A percentile compares a stretch with the other conserved stretches of the same genome.
phyloP scores from a whole-genome alignment of 2,329 filamentous ascomycete species.

The Bertia moriformis region DNA sequence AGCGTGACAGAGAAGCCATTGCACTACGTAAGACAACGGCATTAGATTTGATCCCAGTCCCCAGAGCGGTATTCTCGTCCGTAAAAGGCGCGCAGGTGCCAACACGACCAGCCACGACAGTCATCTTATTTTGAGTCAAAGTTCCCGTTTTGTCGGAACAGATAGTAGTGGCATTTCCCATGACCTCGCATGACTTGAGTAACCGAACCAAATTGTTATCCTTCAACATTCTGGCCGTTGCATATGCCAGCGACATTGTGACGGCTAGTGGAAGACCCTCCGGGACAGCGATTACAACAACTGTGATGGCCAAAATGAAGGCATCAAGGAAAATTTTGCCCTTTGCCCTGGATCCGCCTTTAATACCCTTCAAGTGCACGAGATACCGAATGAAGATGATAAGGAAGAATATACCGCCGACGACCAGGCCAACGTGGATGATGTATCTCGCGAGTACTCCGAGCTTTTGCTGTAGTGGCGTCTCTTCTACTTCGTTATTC shows the following conservation, averaged over 20 bases:
- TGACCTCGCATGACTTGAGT: slow-evolving; percentile 65
- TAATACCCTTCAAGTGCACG: slow-evolving; percentile 42
- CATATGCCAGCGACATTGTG: slow-evolving; percentile 64
- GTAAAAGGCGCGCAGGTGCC: not conserved
- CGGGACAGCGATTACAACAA: slow-evolving; percentile 67
- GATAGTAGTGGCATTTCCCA: slow-evolving; percentile 64
- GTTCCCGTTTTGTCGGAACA: slow-evolving; percentile 58
- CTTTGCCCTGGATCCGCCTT: slow-evolving; percentile 50
- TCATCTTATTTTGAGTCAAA: slow-evolving; percentile 56
- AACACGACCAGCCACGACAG: slow-evolving; percentile 27
- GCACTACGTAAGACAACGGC: too few species aligned
- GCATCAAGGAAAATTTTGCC: slow-evolving; percentile 66
- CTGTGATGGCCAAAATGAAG: slow-evolving; percentile 65
- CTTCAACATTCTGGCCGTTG: slow-evolving; percentile 62
- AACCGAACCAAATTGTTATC: slow-evolving; percentile 68
- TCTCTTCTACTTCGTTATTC: slow-evolving; percentile 61
- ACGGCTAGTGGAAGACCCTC: slow-evolving; percentile 66
- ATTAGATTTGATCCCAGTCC: slow-evolving; percentile 29
- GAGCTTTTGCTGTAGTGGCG: slow-evolving; percentile 63
- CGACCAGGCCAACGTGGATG: slow-evolving; percentile 62
- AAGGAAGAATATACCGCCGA: slow-evolving; percentile 67
- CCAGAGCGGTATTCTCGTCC: not conserved
- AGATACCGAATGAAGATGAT: slow-evolving; percentile 78
- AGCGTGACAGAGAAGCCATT: too few species aligned
- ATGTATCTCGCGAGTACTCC: slow-evolving; percentile 66